A percentile compares a stretch with the other conserved stretches of the same genome.
Conservation (phyloP, 495 filamentous ascomycete genomes). For the Penicillium riverlandense region DNA sequence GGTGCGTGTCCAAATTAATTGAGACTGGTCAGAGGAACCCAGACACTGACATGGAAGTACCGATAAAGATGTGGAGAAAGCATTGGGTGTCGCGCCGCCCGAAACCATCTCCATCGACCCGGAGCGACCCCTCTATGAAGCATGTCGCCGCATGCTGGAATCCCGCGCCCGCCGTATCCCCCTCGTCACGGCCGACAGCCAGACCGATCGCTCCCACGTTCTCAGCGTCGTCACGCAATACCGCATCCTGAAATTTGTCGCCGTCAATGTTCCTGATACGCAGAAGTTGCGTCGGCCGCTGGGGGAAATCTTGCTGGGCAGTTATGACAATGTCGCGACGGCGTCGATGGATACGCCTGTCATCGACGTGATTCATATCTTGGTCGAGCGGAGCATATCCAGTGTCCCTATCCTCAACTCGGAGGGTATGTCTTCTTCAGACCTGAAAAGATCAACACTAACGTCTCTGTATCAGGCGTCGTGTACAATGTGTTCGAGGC, state of each 20-base stretch:
- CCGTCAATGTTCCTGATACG: slow-evolving; percentile 91
- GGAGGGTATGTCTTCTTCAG: slow-evolving; percentile 43
- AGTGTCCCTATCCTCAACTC: slow-evolving; percentile 89
- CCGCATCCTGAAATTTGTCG: slow-evolving; percentile 95
- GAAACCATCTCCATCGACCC: slow-evolving; percentile 96
- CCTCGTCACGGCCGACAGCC: slow-evolving; percentile 88
- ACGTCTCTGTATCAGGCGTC: slow-evolving; percentile 38
- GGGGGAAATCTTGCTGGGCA: slow-evolving; percentile 77
- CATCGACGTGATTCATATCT: slow-evolving; percentile 89
- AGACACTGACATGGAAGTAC: background rate
- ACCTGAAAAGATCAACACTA: too few relatives aligned
- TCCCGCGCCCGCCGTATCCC: slow-evolving; percentile 91
- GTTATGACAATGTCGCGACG: slow-evolving; percentile 71
- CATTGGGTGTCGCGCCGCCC: slow-evolving; percentile 81
- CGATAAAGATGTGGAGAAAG: slow-evolving; percentile 77
- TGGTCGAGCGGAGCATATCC: slow-evolving; percentile 89
- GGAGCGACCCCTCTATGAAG: slow-evolving; percentile 83
- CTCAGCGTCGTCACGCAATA: slow-evolving; percentile 97
- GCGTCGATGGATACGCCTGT: slow-evolving; percentile 89
- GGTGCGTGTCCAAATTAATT: slow-evolving; percentile 41
- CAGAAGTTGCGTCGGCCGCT: slow-evolving; percentile 83
- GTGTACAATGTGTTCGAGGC: slow-evolving; percentile 97
- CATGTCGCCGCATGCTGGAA: slow-evolving; percentile 88
- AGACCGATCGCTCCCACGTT: slow-evolving; percentile 87
- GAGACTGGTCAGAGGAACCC: background rate